Conservation (phyloP, 2,329 filamentous ascomycete genomes). For the Graphilbum fragrans region DNA sequence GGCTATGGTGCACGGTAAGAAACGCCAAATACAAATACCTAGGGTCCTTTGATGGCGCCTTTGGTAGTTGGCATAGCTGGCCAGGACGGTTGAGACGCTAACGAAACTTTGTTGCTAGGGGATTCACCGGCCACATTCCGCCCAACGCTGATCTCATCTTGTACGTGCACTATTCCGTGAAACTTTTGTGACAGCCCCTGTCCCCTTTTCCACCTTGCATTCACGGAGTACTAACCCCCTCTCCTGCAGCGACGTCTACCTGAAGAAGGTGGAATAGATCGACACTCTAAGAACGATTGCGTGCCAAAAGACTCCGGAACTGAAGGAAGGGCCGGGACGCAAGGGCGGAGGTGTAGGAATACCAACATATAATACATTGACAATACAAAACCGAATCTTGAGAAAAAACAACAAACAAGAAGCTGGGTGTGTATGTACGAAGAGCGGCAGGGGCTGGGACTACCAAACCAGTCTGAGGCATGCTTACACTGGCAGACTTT, state of each 20-base stretch:
- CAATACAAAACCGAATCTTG: too few relatives aligned
- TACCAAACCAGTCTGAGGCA: too few relatives aligned
- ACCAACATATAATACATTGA: too few relatives aligned
- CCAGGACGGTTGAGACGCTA: conserved; percentile 8
- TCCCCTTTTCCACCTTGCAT: not conserved
- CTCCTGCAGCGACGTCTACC: conserved; percentile 18
- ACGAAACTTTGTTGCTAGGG: conserved; percentile 32
- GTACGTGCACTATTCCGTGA: conserved; percentile 40
- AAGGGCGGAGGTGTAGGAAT: too few relatives aligned
- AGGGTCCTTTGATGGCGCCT: too few relatives aligned
- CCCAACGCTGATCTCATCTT: conserved; percentile 66
- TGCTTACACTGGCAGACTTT: too few relatives aligned
- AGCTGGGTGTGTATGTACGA: too few relatives aligned
- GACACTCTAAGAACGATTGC: not conserved
- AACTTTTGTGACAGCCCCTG: not conserved
- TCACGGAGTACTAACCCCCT: conserved; percentile 7
- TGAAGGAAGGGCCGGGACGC: too few relatives aligned
- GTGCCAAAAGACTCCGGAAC: too few relatives aligned
- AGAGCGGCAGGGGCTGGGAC: too few relatives aligned
- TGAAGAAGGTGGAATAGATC: conserved; percentile 18
- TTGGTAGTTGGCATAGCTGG: too few relatives aligned
- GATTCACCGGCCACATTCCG: conserved; percentile 70
- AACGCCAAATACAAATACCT: not conserved
- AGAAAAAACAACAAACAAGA: too few relatives aligned
- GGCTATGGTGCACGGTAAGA: conserved; percentile 51